These are phyloP conservation scores for Yamadazyma laniorum DNA, from an alignment of 805 yeast genomes.

Conservation along the genomic window DNA sequence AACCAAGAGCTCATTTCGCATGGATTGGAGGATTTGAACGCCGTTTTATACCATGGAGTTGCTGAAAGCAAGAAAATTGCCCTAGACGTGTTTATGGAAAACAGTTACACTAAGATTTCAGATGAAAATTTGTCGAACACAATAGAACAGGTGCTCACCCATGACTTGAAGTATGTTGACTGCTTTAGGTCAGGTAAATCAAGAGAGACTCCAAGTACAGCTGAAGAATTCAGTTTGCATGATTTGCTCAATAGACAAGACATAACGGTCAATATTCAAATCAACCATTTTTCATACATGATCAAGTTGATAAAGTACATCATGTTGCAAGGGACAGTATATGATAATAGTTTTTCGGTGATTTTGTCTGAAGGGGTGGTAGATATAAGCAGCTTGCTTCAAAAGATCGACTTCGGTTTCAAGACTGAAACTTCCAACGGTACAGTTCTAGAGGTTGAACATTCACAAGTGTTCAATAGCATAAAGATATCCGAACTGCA, in stretches of 20 bases:
- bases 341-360: constrained; percentile 18
- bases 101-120: constrained; percentile 3
- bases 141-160: neutral
- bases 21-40: constrained; percentile 6
- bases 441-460: constrained; percentile 23
- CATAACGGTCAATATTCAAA: constrained; percentile 14
- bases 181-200: constrained; percentile 4
- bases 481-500: constrained; percentile 11
- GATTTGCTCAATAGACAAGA: neutral
- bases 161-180: constrained; percentile 11
- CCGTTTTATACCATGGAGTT: constrained; percentile 7
- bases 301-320: constrained; percentile 19
- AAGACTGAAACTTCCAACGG: constrained; percentile 13
- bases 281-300: constrained; percentile 21
- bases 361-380: constrained; percentile 13
- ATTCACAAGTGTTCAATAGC: constrained; percentile 22
- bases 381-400: constrained; percentile 17
- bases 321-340: constrained; percentile 17
- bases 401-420: constrained; percentile 18
- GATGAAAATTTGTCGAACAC: constrained; percentile 4
- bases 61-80: neutral
- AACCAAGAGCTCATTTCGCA: neutral
- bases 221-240: neutral
- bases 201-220: neutral
- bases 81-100: constrained; percentile 8